Base-by-base conservation (phyloP, 2,329 filamentous ascomycete genomes). In the Xylariaceae sp. region DNA sequence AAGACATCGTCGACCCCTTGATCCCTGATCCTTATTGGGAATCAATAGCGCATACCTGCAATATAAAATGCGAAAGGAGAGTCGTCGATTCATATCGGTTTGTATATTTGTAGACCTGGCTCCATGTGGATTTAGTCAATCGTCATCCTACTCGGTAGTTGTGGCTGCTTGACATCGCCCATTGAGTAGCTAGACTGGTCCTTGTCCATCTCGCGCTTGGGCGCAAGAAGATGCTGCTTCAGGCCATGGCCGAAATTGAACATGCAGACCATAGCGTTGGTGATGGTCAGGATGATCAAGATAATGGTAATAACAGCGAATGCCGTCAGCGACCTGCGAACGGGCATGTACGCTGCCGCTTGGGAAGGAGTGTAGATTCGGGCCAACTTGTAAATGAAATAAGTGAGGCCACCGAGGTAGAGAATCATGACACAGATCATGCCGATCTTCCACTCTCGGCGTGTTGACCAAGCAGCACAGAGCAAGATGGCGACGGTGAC, bases 311-410 rank as follows among this genome's bases (percentile, higher is more conserved):
- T 84, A 49, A 95, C 82, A 38, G 93, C 91, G 59, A 98, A 98
- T 45, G 89, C 88, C 4, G 91, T 96, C 59, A 98, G 74, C 13
- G 87, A 91, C 59, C 85, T 86, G 47, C 85, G 80, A 29, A 93
- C 91, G 4, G 91, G 84, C 38, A 74, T 62, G 69, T 97, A 98
- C 50, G 80, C 73, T 1, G 62, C 41, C 38, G 61, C 63, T 53
- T 80, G 78, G 33, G 63, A 63, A 9, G 78, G 70, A 53, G 85
- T 81, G 66, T 95, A 98, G 81, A 98, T 98, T 62, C 93, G 87
- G 45, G 93, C 85, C 41, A 98, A 81, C 75, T 98, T 98, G 79
- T 96, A 98, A 61, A 95, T 78, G 73, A 98, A 98, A 71, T 97
- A 98, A 43, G 83, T 88, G 51, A 97, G 78, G 30, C 83, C 91